Percentiles rank a stretch among this genome's conserved stretches.
phyloP scores from a whole-genome alignment of 1,139 yeast species.

The Hansenula sp. region DNA sequence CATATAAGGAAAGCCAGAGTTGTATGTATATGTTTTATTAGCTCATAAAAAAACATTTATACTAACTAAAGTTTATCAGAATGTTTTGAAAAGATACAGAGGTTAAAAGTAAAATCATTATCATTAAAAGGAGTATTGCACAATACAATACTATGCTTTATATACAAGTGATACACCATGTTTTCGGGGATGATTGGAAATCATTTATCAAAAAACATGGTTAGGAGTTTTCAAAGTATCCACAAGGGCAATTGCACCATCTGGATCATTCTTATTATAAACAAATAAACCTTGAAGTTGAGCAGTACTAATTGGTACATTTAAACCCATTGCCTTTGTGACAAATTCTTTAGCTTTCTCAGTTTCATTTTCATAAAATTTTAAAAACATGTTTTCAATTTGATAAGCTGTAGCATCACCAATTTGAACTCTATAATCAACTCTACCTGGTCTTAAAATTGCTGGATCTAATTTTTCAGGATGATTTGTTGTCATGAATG shows the following conservation, averaged over 20 bases:
- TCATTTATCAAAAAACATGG: slow-evolving; percentile 22
- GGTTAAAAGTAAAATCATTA: slow-evolving; percentile 8
- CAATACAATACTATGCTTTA: no score
- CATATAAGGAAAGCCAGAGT: slow-evolving; percentile 30
- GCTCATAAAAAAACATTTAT: background rate
- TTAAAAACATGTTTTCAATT: slow-evolving; percentile 75
- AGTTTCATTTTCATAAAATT: slow-evolving; percentile 71
- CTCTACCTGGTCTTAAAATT: slow-evolving; percentile 83
- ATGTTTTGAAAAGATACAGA: slow-evolving; percentile 16
- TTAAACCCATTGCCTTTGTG: slow-evolving; percentile 41
- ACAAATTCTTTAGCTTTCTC: slow-evolving; percentile 64
- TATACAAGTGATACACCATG: no score
- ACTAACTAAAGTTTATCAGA: background rate
- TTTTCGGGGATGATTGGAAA: no score
- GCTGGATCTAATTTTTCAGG: slow-evolving; percentile 91
- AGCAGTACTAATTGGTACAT: slow-evolving; percentile 78
- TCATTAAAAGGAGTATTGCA: no score
- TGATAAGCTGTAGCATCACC: slow-evolving; percentile 85
- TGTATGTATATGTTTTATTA: slow-evolving; percentile 9
- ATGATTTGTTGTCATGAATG: slow-evolving; percentile 98
- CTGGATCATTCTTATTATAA: slow-evolving; percentile 82
- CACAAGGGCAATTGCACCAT: slow-evolving; percentile 67
- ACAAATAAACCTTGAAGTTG: slow-evolving; percentile 94
- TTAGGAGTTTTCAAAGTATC: slow-evolving; percentile 34
- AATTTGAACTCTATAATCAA: slow-evolving; percentile 76